Conservation (phyloP, 805 yeast genomes). For the Lachancea sp. region DNA sequence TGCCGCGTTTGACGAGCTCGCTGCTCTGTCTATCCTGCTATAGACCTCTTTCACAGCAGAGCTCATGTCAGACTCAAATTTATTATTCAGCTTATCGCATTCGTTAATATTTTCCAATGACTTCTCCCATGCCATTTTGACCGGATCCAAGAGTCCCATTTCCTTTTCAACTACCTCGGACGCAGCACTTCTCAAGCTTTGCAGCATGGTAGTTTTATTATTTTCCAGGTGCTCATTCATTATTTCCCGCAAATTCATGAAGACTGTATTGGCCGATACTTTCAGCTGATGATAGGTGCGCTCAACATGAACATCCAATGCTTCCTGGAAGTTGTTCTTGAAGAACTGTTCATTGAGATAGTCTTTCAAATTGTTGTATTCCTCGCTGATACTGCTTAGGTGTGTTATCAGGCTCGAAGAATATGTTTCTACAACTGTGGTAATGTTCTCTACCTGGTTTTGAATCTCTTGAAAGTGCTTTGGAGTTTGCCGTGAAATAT, state of each 20-base stretch:
- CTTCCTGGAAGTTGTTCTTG: constrained; percentile 24
- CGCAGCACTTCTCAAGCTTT: constrained; percentile 25
- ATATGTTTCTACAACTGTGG: constrained; percentile 14
- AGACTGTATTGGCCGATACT: constrained; percentile 18
- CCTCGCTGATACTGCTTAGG: constrained; percentile 29
- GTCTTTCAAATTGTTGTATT: constrained; percentile 27
- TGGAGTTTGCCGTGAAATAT: constrained; percentile 22
- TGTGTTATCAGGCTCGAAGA: constrained; percentile 21
- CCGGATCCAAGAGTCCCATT: constrained; percentile 25
- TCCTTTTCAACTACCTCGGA: constrained; percentile 28
- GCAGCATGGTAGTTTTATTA: constrained; percentile 21
- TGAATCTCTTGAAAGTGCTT: constrained; percentile 15
- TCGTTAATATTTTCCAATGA: constrained; percentile 28
- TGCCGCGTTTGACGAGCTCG: constrained; percentile 14
- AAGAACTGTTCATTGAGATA: constrained; percentile 28
- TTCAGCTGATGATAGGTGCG: constrained; percentile 22
- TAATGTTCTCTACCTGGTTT: constrained; percentile 17
- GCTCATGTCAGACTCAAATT: constrained; percentile 16
- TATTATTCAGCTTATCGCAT: constrained; percentile 29
- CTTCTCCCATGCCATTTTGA: constrained; percentile 26
- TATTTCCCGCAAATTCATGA: constrained; percentile 18
- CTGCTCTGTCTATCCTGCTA: constrained; percentile 16
- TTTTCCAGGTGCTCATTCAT: constrained; percentile 20
- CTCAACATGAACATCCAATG: constrained; percentile 22
- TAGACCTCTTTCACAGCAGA: constrained; percentile 17